Evolutionary conservation across 2,329 filamentous ascomycete species (phyloP).

Genomic region (Sclerotinia minor): DNA sequence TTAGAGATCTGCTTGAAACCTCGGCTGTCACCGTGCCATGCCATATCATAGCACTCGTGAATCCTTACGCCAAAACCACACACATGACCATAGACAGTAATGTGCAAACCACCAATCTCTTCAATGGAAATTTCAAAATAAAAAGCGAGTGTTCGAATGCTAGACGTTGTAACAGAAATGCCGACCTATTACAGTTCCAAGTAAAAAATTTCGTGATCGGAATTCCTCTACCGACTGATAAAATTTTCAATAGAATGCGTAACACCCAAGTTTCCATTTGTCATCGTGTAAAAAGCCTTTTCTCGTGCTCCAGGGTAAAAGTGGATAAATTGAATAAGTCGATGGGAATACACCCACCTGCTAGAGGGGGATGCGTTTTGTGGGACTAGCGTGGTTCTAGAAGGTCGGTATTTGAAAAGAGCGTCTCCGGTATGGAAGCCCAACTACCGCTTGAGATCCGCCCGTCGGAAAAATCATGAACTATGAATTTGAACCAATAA

Average conservation of each 20-base stretch:
- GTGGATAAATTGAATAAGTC: constrained; percentile 14
- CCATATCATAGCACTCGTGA: neutral
- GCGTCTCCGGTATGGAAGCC: constrained; percentile 10
- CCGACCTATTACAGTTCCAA: neutral
- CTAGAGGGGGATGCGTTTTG: neutral
- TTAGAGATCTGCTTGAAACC: neutral
- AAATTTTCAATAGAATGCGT: constrained; percentile 3
- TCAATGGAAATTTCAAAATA: neutral
- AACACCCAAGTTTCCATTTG: constrained; percentile 15
- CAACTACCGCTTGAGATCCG: constrained; percentile 15
- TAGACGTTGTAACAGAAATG: neutral
- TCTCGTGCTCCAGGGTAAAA: constrained; percentile 14
- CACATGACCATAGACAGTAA: neutral
- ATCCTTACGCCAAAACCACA: neutral
- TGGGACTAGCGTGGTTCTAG: constrained; percentile 17
- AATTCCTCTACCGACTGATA: constrained; percentile 20
- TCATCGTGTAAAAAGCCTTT: constrained; percentile 20
- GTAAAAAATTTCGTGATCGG: constrained; percentile 4
- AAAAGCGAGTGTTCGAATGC: neutral
- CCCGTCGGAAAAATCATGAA: constrained; percentile 5
- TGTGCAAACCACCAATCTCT: neutral
- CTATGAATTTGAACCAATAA: neutral
- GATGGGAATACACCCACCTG: neutral
- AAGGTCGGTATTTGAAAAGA: constrained; percentile 17
- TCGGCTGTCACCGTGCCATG: neutral